Evolutionary conservation across 1,139 yeast genomes (phyloP).

Genomic region (Taphrina communis): DNA sequence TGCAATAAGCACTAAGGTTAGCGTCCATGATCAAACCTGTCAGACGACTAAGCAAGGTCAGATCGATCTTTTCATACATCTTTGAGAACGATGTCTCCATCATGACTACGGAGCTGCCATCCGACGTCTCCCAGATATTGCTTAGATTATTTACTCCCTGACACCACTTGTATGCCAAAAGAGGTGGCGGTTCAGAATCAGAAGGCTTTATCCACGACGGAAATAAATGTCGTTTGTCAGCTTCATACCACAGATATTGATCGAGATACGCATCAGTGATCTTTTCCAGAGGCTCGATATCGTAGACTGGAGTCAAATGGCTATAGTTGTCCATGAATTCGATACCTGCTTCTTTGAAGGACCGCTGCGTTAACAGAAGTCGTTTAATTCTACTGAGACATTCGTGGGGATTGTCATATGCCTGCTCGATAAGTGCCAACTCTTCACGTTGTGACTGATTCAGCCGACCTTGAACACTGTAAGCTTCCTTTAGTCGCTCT

Average conservation of each 20-base stretch:
- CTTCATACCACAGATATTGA: conserved; percentile 95
- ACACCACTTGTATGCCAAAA: conserved; percentile 91
- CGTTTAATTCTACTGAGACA: conserved; percentile 83
- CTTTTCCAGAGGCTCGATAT: conserved; percentile 89
- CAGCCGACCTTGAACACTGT: conserved; percentile 79
- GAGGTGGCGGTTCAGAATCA: conserved; percentile 91
- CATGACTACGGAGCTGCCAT: conserved; percentile 85
- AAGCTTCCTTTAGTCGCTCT: conserved; percentile 83
- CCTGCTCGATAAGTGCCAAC: conserved; percentile 89
- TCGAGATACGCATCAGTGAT: conserved; percentile 96
- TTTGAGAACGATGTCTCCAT: conserved; percentile 73
- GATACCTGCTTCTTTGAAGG: conserved; percentile 84
- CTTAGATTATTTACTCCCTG: conserved; percentile 86
- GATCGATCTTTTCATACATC: conserved; percentile 82
- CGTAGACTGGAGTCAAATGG: conserved; percentile 81
- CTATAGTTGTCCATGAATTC: conserved; percentile 94
- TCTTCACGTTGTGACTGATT: conserved; percentile 92
- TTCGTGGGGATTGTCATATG: conserved; percentile 96
- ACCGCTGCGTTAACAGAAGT: conserved; percentile 82
- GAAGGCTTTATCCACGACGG: conserved; percentile 97
- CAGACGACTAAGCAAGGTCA: conserved; percentile 81
- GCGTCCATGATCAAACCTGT: conserved; percentile 84
- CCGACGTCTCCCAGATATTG: conserved; percentile 75
- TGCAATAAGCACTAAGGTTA: conserved; percentile 90
- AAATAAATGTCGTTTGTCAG: conserved; percentile 81